Conservation (phyloP, 169 alveolate species). For the Plasmodium yoelii region DNA sequence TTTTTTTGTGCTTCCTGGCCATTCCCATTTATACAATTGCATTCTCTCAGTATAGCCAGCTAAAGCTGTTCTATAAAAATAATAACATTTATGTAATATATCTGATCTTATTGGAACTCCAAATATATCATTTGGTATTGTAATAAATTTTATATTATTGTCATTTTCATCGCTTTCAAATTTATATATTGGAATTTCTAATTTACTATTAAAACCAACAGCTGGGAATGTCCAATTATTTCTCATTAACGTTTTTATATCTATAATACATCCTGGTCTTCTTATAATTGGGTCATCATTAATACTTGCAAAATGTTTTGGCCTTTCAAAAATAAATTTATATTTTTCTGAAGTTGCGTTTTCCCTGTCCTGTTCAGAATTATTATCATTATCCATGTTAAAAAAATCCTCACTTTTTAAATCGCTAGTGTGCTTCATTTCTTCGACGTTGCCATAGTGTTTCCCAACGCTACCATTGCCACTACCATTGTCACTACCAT, state of each 20-base stretch:
- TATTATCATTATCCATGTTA: not conserved
- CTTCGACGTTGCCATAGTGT: not conserved
- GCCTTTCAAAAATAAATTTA: constrained; percentile 59
- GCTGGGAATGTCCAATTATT: constrained; percentile 90
- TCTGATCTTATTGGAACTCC: constrained; percentile 89
- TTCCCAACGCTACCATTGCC: not conserved
- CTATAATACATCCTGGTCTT: constrained; percentile 88
- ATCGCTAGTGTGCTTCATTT: not conserved
- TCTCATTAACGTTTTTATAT: constrained; percentile 80
- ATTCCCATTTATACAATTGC: constrained; percentile 90
- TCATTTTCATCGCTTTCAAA: constrained; percentile 79
- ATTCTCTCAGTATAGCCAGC: constrained; percentile 91
- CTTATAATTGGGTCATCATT: constrained; percentile 86
- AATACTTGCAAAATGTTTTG: constrained; percentile 78
- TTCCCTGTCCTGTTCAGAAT: constrained; percentile 15
- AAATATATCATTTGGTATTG: constrained; percentile 89
- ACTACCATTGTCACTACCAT: not conserved
- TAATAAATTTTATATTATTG: constrained; percentile 64
- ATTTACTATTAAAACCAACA: constrained; percentile 88
- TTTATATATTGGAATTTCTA: constrained; percentile 86
- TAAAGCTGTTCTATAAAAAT: constrained; percentile 85
- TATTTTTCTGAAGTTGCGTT: constrained; percentile 20
- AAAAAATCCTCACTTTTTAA: not conserved
- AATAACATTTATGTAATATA: constrained; percentile 86
- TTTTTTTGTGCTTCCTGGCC: constrained; percentile 90